Percentiles rank a stretch among this genome's conserved stretches.
phyloP scores from a whole-genome alignment of 2,329 filamentous ascomycete species.

The Trichoderma afroharzianum region DNA sequence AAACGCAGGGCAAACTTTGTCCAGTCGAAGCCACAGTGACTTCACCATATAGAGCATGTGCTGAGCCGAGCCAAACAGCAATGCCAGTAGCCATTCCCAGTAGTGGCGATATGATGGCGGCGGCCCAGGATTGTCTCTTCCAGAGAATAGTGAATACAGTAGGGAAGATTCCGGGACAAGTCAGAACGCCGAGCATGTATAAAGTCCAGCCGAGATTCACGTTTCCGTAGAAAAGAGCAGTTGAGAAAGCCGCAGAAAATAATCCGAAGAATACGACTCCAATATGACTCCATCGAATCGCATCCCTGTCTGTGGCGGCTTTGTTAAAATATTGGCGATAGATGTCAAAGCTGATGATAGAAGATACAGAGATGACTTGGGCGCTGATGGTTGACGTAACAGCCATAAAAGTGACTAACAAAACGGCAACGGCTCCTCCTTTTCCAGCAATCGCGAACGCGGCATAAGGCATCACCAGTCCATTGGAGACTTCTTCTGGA shows the following conservation, averaged over 20 bases:
- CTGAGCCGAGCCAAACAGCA: constrained; percentile 50
- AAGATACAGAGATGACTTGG: constrained; percentile 51
- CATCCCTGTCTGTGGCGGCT: constrained; percentile 42
- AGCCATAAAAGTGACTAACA: constrained; percentile 72
- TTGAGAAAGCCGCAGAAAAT: constrained; percentile 50
- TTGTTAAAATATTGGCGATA: constrained; percentile 49
- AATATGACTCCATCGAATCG: constrained; percentile 50
- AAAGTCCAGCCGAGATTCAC: constrained; percentile 53
- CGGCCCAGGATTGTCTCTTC: constrained; percentile 45
- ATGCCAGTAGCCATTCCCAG: constrained; percentile 49
- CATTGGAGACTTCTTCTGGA: constrained; percentile 59
- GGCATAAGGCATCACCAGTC: constrained; percentile 66
- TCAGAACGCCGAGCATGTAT: constrained; percentile 53
- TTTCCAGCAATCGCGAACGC: constrained; percentile 66
- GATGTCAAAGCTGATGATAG: constrained; percentile 52
- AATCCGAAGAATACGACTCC: constrained; percentile 51
- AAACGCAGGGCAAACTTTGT: constrained; percentile 47
- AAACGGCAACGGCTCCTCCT: constrained; percentile 64
- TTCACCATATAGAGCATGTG: constrained; percentile 43
- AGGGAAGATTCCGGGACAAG: constrained; percentile 51
- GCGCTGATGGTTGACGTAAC: constrained; percentile 58
- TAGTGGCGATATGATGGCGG: constrained; percentile 48
- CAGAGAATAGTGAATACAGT: constrained; percentile 52
- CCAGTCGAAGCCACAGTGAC: constrained; percentile 48
- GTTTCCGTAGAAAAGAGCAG: constrained; percentile 50